phyloP scores from a whole-genome alignment of 129 eudicot species.

The Helianthus tuberosus region DNA sequence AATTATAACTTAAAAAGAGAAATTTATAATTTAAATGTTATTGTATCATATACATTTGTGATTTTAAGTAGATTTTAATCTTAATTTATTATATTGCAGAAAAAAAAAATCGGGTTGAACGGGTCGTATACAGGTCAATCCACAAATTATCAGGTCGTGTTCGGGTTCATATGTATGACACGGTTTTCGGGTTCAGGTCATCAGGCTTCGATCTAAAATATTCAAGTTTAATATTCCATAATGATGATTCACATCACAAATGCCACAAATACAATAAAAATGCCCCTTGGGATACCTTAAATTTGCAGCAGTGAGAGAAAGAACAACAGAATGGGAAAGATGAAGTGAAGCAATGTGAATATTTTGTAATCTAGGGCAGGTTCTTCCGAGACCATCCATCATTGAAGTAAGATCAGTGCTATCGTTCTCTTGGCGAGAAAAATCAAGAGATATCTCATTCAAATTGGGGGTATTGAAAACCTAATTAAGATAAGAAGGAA shows the following conservation, averaged over 20 bases:
- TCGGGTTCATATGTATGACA: no score
- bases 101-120: no score
- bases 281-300: slow-evolving; percentile 53
- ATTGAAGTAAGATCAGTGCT: slow-evolving; percentile 67
- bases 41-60: no score
- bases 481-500: slow-evolving; percentile 36
- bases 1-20: no score
- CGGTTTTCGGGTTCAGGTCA: no score
- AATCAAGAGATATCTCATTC: slow-evolving; percentile 75
- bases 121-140: no score
- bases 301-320: slow-evolving; percentile 85
- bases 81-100: no score
- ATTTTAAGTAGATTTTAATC: no score
- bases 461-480: slow-evolving; percentile 86
- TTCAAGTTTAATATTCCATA: background rate
- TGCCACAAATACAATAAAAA: background rate
- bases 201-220: no score
- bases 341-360: slow-evolving; percentile 77
- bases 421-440: slow-evolving; percentile 82
- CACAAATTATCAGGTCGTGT: no score
- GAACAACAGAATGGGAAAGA: slow-evolving; percentile 81
- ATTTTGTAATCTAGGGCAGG: slow-evolving; percentile 72
- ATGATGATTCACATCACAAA: background rate
- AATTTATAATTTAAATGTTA: no score
- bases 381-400: slow-evolving; percentile 77